Evolutionary conservation across 768 basidiomycete species (phyloP).

Genomic region (Steccherinum ochraceum): DNA sequence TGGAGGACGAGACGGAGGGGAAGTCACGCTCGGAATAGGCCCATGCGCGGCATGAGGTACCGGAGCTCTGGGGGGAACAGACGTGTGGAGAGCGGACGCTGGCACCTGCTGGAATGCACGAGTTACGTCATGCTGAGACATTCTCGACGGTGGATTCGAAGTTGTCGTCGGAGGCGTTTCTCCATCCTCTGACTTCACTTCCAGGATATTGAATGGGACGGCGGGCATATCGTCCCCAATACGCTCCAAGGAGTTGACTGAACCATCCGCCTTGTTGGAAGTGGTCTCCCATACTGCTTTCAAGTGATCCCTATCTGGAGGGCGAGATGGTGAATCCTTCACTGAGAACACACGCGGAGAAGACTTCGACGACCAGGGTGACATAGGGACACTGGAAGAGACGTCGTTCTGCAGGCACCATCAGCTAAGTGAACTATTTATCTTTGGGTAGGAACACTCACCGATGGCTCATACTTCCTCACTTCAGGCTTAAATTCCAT

Average conservation of each 20-base stretch:
- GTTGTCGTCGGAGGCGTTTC: conserved; percentile 68
- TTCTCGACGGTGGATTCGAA: conserved; percentile 53
- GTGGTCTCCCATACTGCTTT: conserved; percentile 83
- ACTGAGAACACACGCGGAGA: conserved; percentile 42
- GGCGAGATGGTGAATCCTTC: conserved; percentile 65
- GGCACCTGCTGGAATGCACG: conserved; percentile 87
- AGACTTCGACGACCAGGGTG: conserved; percentile 46
- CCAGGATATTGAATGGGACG: conserved; percentile 75
- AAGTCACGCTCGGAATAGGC: no score
- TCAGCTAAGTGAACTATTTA: no score
- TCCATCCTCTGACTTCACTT: conserved; percentile 83
- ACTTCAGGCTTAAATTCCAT: not conserved
- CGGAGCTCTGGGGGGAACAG: conserved; percentile 2
- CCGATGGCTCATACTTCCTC: not conserved
- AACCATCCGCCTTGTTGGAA: conserved; percentile 58
- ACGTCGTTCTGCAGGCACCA: no score
- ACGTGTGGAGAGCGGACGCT: conserved; percentile 34
- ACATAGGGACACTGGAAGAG: no score
- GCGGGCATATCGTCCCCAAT: conserved; percentile 79
- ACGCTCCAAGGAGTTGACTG: conserved; percentile 76
- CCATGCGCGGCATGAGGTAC: not conserved
- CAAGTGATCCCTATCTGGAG: conserved; percentile 77
- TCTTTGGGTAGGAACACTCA: not conserved
- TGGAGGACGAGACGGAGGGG: conserved; percentile 6
- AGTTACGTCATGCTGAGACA: conserved; percentile 78